Conservation (phyloP, 2,329 filamentous ascomycete species). For the Colletotrichum falcatum region DNA sequence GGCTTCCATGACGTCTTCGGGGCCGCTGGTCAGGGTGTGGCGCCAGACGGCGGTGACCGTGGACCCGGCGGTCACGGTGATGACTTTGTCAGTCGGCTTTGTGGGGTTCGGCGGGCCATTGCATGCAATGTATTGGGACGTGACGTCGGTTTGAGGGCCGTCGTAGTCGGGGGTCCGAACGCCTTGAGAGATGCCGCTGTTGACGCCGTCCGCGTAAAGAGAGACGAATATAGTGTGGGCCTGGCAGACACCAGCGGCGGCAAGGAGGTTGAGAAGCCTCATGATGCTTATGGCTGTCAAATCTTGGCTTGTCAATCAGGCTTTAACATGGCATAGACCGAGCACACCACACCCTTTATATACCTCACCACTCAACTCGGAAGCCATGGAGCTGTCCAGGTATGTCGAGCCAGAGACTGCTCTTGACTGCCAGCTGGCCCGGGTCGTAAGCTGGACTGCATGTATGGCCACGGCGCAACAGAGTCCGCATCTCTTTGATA, state of each 20-base stretch:
- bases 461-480: background rate
- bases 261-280: conserved; percentile 44
- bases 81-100: conserved; percentile 58
- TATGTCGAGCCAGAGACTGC: background rate
- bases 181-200: conserved; percentile 59
- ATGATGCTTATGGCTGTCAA: conserved; percentile 33
- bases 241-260: conserved; percentile 45
- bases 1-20: conserved; percentile 63
- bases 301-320: background rate
- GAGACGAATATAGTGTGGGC: conserved; percentile 60
- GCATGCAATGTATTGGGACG: conserved; percentile 62
- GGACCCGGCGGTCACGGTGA: conserved; percentile 59
- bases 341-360: background rate
- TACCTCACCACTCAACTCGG: background rate
- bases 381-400: background rate
- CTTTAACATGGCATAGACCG: too few relatives aligned
- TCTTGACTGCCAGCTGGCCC: background rate
- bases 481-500: background rate
- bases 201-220: conserved; percentile 59
- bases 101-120: conserved; percentile 64
- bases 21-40: conserved; percentile 58
- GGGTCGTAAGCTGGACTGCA: too few relatives aligned
- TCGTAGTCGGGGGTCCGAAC: conserved; percentile 65
- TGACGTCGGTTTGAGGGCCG: conserved; percentile 58
- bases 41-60: conserved; percentile 65